Base-by-base conservation (phyloP, 331 rosid species). In the Pyracantha coccinea region DNA sequence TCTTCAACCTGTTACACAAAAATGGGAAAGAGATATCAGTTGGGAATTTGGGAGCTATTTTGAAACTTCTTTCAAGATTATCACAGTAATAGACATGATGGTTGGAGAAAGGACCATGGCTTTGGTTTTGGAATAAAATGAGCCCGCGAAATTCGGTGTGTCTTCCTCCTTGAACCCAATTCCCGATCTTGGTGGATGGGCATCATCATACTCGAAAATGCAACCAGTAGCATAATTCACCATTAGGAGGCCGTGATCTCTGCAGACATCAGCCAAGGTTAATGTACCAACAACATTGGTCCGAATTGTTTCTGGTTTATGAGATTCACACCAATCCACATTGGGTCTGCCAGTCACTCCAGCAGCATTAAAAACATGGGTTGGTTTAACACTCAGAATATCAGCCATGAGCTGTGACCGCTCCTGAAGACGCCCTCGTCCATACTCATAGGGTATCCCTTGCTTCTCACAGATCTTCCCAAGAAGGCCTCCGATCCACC, bases 341-440 rank as follows among this genome's bases (percentile, higher is more conserved):
- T 89, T 91, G 47, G 89, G 86, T 69, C 85, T 76, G 60, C 92
- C 90, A 11, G 80, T 85, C 75, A 91, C 88, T 31, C 90, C 87
- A 65, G 89, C 87, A 75, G 90, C 90, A 79, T 86, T 88, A 61
- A 90, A 86, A 68, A 90, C 89, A 79, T 90, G 96, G 27, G 89
- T 90, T 44, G 96, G 96, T 63, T 88, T 86, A 13, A 75, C 47
- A 6, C 77, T 77, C 78, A 77, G 78, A 77, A 90, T 81, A 81
- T 90, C 96, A 21, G 77, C 81, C 80, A 84, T 44, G 41, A 90
- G 69, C 20, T 81, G 87, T 47, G 96, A 75, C 1, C 88, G 75
- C 21, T 88, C 89, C 80, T 88, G 83, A 65, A 90, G 57, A 55
- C 87, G 79, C 44, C 91, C 92, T n/a, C 52, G 85, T 66, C 96